Conservation (phyloP, 257 asterid genomes). For the Solanum chiquidenum region DNA sequence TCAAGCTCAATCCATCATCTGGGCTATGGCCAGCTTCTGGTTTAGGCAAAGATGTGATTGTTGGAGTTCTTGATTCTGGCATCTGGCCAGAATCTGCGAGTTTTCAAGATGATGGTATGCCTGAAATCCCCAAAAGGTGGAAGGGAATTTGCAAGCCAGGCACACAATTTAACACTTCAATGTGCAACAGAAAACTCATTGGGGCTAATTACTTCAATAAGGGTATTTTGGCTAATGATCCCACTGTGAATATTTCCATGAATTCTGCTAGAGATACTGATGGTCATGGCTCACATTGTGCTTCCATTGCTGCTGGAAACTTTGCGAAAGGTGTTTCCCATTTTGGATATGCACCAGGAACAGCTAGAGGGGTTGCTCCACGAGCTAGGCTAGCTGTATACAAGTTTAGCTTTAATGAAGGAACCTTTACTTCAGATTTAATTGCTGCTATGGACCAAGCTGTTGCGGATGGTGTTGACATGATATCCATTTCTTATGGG, state of each 20-base stretch:
- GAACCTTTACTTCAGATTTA: constrained; percentile 11
- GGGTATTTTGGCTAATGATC: constrained; percentile 12
- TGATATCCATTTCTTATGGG: not conserved
- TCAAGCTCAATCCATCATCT: constrained; percentile 5
- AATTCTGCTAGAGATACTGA: constrained; percentile 12
- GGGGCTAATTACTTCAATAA: constrained; percentile 21
- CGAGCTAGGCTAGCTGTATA: constrained; percentile 10
- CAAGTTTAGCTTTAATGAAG: constrained; percentile 9
- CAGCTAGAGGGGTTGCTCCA: constrained; percentile 9
- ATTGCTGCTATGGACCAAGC: constrained; percentile 18
- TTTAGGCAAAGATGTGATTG: constrained; percentile 7
- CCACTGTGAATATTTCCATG: constrained; percentile 7
- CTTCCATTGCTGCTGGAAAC: constrained; percentile 6
- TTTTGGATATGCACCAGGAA: constrained; percentile 13
- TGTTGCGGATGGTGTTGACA: constrained; percentile 5
- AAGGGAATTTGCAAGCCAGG: constrained; percentile 15
- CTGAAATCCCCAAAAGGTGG: constrained; percentile 14
- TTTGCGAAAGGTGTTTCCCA: constrained; percentile 2
- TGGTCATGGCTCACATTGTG: constrained; percentile 6
- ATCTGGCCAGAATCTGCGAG: constrained; percentile 14
- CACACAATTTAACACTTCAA: constrained; percentile 9
- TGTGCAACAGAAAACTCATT: constrained; percentile 20
- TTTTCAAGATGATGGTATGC: constrained; percentile 8
- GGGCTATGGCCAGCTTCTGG: constrained; percentile 19
- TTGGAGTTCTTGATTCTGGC: constrained; percentile 10